Evolutionary conservation across 371 early-diverging fungal genomes (phyloP), one percentile per base, ranked within the genome.

Genomic region (Rhizomucor miehei): DNA sequence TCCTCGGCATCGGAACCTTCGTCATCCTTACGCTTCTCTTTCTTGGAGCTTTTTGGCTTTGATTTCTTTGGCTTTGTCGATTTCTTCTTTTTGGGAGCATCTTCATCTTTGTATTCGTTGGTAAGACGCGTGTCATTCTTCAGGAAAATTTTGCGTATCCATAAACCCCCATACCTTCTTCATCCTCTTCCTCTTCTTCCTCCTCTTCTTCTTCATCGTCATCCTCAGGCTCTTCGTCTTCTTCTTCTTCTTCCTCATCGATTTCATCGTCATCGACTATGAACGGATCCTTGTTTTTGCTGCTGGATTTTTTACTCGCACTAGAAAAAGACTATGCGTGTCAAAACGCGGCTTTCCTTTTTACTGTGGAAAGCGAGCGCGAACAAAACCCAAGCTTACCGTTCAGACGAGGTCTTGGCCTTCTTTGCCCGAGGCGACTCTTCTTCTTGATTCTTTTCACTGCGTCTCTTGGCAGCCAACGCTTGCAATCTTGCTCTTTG

Each of bases 31-130:
- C 47, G 47, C 24, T 59, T 16, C 45, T 59, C 48, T 34, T 45
- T 52, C 34, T 43, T 54, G 3, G 39, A 19, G 23, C 52, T 57
- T 44, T 48, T 46, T 16, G 14, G 16, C 25, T 46, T 48, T 9
- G 25, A 13, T 21, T 36, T 41, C 19, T 49, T 58, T 25, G 21
- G 16, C 34, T 39, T 19, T 1, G 21, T 21, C 17, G 35, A 41
- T 41, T 53, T 56, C 54, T 46, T 60, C 60, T 37, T 60, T 52
- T 41, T 57, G 56, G 23, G 51, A 56, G 59, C 61, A 19, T 73
- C 69, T 41, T 59, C 69, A 38, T 73, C 67, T 73, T 67, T 44
- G 56, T 69, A 24, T 69, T 66, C 39, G 67, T 65, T 29, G 63
- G 67, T 1, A 59, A 63, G 17, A 37, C 43, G 47, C 55, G n/a